Conservation (phyloP, 2,329 filamentous ascomycete genomes). For the Apiospora saccharicola region DNA sequence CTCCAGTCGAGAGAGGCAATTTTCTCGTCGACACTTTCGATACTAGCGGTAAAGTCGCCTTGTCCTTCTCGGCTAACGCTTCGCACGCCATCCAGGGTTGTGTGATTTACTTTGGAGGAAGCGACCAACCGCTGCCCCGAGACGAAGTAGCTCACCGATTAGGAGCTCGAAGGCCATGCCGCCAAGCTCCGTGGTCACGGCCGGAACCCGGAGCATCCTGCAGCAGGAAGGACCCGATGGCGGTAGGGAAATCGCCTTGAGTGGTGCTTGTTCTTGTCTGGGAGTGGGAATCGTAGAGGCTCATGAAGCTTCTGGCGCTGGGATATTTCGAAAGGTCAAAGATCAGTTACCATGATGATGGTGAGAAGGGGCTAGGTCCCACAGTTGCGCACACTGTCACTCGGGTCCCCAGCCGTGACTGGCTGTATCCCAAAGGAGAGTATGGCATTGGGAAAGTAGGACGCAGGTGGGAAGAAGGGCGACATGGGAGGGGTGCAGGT, state of each 20-base stretch:
- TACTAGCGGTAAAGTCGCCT: slow-evolving; percentile 57
- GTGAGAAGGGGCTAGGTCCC: not conserved
- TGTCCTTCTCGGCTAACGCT: slow-evolving; percentile 67
- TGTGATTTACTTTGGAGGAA: slow-evolving; percentile 47
- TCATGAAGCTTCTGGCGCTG: not conserved
- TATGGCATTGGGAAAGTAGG: no score
- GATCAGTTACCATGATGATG: not conserved
- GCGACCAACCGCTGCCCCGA: no score
- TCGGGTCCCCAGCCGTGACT: slow-evolving; percentile 31
- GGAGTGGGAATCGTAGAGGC: not conserved
- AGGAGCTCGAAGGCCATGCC: no score
- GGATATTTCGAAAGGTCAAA: not conserved
- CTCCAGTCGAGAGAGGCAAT: slow-evolving; percentile 53
- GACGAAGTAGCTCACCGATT: no score
- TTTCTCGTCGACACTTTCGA: slow-evolving; percentile 57
- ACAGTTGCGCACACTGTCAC: not conserved
- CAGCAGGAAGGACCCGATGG: no score
- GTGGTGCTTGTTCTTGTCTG: no score
- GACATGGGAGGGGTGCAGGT: no score
- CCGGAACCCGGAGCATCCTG: no score
- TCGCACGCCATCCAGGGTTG: slow-evolving; percentile 65
- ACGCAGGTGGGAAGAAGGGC: no score
- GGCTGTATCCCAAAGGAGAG: no score
- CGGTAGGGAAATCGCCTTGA: no score
- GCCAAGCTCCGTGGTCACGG: no score